A percentile compares a stretch with the other conserved stretches of the same genome.
Conservation (phyloP, 129 eudicot genomes). For the Flaveria ramosissima region DNA sequence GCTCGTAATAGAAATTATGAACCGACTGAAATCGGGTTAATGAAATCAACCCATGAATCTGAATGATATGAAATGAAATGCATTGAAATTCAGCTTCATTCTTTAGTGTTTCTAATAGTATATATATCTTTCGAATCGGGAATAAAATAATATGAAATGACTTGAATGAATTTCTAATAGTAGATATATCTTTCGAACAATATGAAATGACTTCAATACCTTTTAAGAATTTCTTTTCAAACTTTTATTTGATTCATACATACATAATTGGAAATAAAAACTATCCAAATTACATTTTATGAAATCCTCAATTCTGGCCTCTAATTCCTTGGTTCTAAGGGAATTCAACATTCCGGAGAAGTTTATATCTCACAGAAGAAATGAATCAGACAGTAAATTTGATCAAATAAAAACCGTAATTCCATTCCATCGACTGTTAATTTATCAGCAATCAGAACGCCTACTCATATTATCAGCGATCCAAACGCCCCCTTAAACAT, state of each 20-base stretch:
- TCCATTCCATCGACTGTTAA: too few species aligned
- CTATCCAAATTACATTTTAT: neutral
- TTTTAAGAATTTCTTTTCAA: neutral
- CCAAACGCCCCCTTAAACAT: neutral
- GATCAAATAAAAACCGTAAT: neutral
- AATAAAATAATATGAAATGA: neutral
- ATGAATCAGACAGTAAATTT: neutral
- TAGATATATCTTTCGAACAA: neutral
- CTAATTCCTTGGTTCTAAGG: neutral
- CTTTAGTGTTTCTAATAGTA: neutral
- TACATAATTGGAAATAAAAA: neutral
- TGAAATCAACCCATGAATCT: too few species aligned
- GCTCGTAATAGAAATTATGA: too few species aligned
- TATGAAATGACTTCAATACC: neutral
- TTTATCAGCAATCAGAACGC: too few species aligned
- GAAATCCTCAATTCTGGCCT: neutral
- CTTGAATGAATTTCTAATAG: neutral
- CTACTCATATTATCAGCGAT: neutral
- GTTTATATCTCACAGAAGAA: neutral
- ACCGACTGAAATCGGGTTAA: too few species aligned
- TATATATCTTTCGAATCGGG: neutral
- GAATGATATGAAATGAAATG: neutral
- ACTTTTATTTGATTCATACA: neutral
- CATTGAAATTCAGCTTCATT: too few species aligned
- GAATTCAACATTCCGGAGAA: neutral